Evolutionary conservation across 139 green algal species (phyloP), one percentile per base, ranked within the genome.

Genomic region (Coccomyxa sp.): DNA sequence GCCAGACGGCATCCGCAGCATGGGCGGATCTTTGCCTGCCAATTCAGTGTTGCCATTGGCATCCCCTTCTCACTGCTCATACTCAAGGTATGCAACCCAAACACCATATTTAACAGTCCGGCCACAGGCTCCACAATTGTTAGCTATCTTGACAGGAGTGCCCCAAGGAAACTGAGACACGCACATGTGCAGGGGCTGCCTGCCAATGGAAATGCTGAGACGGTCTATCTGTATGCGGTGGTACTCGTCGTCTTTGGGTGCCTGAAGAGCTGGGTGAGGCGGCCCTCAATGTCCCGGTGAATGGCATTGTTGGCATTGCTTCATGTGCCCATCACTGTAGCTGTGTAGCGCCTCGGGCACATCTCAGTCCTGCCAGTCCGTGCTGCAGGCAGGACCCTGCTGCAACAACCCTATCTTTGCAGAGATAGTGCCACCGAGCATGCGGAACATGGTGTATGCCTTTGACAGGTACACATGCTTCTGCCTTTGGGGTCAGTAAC

Each of bases 371-470:
- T 31, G 79, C 79, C 70, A 89, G 75, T 73, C 24, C 27, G 54
- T 27, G 18, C 68, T 73, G 68, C 68, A 73, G 68, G 68, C 68
- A 16, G 8, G 8, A 7, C 68, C 68, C 18, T 37, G 33, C 14
- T 68, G 86, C 75, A 94, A 91, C 81, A 92, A 89, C 79, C 85
- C 89, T 35, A 84, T 90, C 18, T 96, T 96, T 85, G 89, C 92
- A 22, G 90, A 96, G 81, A 92, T 96, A 58, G 90, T 96, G 27
- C 92, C 91, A 0, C 40, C 85, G 16, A 54, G 85, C 31, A 76
- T 90, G 75, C 82, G 92, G n/a, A 93, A 89, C 44, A 76, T 95
- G 73, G 84, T 96, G 8, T 96, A 95, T 55, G 85, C 92, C 7
- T 96, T 95, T 73, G 92, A 96, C 83, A 80, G 92, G 31, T 93